Conservation (phyloP, 495 filamentous ascomycete genomes). For the Bryoglossum gracile region DNA sequence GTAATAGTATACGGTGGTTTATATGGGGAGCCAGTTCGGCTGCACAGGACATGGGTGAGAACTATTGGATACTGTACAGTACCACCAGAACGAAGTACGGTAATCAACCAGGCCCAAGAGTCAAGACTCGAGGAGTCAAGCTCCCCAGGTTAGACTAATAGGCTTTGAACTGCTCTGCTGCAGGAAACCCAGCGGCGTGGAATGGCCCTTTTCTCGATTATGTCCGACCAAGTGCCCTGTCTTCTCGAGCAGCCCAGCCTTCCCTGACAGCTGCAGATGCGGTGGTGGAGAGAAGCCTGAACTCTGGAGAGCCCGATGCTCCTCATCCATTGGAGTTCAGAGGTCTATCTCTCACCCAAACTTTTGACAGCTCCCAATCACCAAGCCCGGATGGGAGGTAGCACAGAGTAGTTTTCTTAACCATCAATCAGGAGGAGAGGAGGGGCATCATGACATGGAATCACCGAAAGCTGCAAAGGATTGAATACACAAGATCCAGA, state of each 20-base stretch:
- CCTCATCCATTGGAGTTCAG: too few species aligned
- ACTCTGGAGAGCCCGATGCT: too few species aligned
- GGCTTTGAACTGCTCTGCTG: not conserved
- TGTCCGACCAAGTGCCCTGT: not conserved
- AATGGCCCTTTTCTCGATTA: not conserved
- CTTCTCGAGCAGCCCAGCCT: not conserved
- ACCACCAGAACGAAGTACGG: too few species aligned
- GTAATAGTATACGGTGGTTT: conserved; percentile 12
- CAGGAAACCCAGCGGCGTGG: not conserved
- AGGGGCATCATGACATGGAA: too few species aligned
- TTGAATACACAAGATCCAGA: too few species aligned
- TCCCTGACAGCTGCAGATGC: not conserved
- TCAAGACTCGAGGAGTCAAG: not conserved
- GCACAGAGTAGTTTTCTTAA: too few species aligned
- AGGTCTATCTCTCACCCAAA: not conserved
- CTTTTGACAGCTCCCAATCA: conserved; percentile 5
- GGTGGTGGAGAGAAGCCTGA: not conserved
- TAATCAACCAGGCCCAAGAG: too few species aligned
- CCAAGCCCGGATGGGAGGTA: too few species aligned
- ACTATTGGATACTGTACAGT: conserved; percentile 12
- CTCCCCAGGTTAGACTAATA: too few species aligned
- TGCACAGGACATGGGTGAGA: conserved; percentile 5
- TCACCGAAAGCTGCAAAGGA: too few species aligned
- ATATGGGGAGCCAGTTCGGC: conserved; percentile 7
- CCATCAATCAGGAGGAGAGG: too few species aligned